Evolutionary conservation across 1,139 yeast species (phyloP).

Genomic region (Meyerozyma athensensis): DNA sequence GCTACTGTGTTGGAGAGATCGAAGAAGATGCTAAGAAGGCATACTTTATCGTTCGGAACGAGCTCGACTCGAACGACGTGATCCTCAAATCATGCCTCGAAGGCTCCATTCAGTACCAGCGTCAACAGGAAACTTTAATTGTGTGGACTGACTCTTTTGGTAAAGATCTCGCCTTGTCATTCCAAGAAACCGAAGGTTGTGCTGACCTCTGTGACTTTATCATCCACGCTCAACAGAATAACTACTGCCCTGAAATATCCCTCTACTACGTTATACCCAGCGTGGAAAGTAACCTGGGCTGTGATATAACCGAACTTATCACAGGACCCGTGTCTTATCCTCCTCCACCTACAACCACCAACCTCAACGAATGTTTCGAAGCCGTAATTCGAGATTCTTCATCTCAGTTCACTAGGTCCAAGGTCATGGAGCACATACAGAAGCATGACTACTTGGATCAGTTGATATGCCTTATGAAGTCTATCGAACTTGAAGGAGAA

Average conservation of each 20-base stretch:
- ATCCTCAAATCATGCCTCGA: conserved; percentile 63
- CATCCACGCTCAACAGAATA: conserved; percentile 57
- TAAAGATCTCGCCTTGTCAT: conserved; percentile 81
- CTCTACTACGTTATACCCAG: conserved; percentile 66
- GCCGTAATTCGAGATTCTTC: conserved; percentile 53
- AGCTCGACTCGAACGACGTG: conserved; percentile 53
- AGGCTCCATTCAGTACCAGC: conserved; percentile 79
- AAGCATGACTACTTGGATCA: conserved; percentile 44
- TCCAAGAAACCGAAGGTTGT: conserved; percentile 92
- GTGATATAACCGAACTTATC: conserved; percentile 60
- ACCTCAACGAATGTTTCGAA: conserved; percentile 48
- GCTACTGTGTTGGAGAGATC: conserved; percentile 75
- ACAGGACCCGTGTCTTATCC: conserved; percentile 80
- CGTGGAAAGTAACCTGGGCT: conserved; percentile 21
- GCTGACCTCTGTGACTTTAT: conserved; percentile 77
- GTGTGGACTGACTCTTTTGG: conserved; percentile 89
- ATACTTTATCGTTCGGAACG: conserved; percentile 69
- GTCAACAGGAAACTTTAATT: conserved; percentile 90
- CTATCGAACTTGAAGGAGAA: too few relatives aligned
- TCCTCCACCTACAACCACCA: conserved; percentile 44
- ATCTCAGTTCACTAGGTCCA: conserved; percentile 51
- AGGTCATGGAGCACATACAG: conserved; percentile 47
- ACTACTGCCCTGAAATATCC: conserved; percentile 63
- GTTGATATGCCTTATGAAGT: neutral
- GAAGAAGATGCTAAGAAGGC: conserved; percentile 41